Percentiles rank a stretch among this genome's conserved stretches.
Evolutionary conservation across 2,329 filamentous ascomycete genomes (phyloP).

Genomic region (Sclerotinia spermophila): DNA sequence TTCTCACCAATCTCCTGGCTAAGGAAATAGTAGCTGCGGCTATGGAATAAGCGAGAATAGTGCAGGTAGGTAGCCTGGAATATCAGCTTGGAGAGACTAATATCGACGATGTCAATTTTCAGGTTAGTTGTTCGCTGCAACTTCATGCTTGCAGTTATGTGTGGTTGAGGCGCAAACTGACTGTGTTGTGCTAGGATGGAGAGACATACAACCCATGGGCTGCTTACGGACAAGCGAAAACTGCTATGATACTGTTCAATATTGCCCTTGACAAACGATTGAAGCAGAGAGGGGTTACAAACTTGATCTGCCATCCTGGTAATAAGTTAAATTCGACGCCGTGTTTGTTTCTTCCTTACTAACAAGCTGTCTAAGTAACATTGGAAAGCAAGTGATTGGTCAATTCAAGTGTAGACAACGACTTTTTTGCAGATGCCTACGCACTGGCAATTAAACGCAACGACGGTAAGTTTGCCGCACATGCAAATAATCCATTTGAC

Average conservation of each 20-base stretch:
- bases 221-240: slow-evolving; percentile 40
- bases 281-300: background rate
- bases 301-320: slow-evolving; percentile 1
- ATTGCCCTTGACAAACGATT: background rate
- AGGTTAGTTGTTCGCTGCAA: background rate
- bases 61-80: slow-evolving; percentile 36
- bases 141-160: background rate
- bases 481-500: rapidly evolving
- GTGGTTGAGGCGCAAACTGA: background rate
- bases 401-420: background rate
- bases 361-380: background rate
- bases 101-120: slow-evolving; percentile 34
- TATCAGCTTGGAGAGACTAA: slow-evolving; percentile 38
- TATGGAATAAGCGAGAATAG: slow-evolving; percentile 17
- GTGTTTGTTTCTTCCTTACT: background rate
- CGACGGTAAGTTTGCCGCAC: background rate
- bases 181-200: slow-evolving; percentile 14
- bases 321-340: background rate
- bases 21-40: slow-evolving; percentile 16
- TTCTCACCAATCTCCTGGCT: slow-evolving; percentile 26
- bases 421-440: background rate
- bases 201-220: slow-evolving; percentile 37
- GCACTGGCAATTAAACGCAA: background rate
- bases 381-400: background rate
- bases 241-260: slow-evolving; percentile 39